Evolutionary conservation across 805 yeast genomes (phyloP), one percentile per base, ranked within the genome.

Genomic region (Kuraishia capsulata): DNA sequence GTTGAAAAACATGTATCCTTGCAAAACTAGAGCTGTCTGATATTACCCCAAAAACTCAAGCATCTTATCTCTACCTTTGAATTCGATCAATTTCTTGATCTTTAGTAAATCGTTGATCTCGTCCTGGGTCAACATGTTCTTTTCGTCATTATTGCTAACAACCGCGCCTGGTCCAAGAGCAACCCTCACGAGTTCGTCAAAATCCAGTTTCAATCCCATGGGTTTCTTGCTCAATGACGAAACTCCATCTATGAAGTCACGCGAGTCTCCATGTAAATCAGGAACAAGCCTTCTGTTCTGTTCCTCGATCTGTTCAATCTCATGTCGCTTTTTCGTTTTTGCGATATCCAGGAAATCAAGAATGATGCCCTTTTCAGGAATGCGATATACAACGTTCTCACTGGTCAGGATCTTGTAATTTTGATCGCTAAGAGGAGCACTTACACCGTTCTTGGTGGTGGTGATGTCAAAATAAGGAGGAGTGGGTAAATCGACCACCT

Each of bases 51-150:
- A 64, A 53, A 86, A 81, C 33, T 71, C 57, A 45, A 85, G 37
- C 33, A 88, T 56, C 35, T 73, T 70, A 4, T 77, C 85, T 46
- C 72, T 71, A 1, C 95, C 95, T 55, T 83, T 88, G 31, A 72
- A 43, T 44, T 74, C 69, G 56, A 89, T 69, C 37, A 89, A 59
- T 47, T 65, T 62, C 49, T 76, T 79, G 33, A 88, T 71, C 19
- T 73, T 62, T 28, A 64, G 43, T 20, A 84, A 62, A 37, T 78
- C 78, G 3, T 59, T 51, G 1, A 73, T 30, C 45, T 81, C 89
- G 3, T 59, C 55, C 25, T 55, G 48, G 3, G 50, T 21, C 16
- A 47, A 38, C 36, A 35, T 32, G 18, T n/a, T 17, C 16, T 40
- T 48, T 37, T 43, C 29, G 23, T 46, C 47, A 8, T 45, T 24